phyloP scores from a whole-genome alignment of 208 protist species.

The Crithidia bombi region DNA sequence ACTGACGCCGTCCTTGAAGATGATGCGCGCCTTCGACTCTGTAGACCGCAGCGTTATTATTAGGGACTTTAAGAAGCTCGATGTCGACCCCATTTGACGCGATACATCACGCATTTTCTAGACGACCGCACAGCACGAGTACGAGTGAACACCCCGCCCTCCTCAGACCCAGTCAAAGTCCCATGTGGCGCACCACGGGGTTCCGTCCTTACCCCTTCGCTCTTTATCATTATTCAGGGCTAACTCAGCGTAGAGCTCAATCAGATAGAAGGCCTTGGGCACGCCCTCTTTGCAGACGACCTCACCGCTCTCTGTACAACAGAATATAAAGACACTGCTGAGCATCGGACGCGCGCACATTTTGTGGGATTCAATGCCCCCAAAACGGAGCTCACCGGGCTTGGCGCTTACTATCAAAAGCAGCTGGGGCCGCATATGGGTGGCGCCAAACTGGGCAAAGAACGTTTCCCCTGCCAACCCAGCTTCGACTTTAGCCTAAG shows the following conservation, averaged over 20 bases:
- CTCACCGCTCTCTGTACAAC: neutral
- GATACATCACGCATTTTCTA: neutral
- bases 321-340: neutral
- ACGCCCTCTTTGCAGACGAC: neutral
- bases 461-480: neutral
- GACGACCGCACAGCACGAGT: neutral
- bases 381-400: neutral
- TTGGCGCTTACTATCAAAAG: neutral
- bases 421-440: neutral
- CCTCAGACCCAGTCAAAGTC: neutral
- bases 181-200: neutral
- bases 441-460: neutral
- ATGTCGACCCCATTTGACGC: neutral
- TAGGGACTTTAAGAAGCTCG: neutral
- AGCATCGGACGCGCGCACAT: neutral
- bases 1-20: neutral
- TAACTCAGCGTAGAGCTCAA: constrained; percentile 1
- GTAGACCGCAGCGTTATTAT: neutral
- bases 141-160: neutral
- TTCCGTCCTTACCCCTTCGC: neutral
- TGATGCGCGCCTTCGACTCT: neutral
- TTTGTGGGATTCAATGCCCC: neutral
- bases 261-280: neutral
- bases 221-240: neutral
- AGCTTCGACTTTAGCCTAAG: neutral